Evolutionary conservation across 208 protist genomes (phyloP).

Genomic region (Phytomonas francai): DNA sequence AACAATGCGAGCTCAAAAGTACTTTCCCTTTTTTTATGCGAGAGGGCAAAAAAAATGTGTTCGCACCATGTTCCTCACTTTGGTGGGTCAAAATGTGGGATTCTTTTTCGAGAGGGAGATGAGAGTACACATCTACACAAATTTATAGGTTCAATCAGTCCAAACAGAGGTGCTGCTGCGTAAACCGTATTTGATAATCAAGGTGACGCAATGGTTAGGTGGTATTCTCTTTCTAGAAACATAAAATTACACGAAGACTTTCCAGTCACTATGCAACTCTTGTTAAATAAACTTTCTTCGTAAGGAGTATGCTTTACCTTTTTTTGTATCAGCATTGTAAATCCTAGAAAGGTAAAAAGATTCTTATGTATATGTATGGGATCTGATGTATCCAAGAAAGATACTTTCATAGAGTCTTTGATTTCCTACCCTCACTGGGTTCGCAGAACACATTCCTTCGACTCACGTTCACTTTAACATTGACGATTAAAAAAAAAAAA

Average conservation of each 20-base stretch:
- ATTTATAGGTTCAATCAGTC: neutral
- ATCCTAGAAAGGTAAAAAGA: neutral
- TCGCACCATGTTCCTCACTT: neutral
- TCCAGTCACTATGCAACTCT: neutral
- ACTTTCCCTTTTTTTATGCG: neutral
- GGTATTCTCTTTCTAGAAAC: neutral
- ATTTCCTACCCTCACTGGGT: neutral
- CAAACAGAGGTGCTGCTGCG: neutral
- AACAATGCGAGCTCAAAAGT: neutral
- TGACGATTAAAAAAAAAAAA: neutral
- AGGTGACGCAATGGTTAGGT: neutral
- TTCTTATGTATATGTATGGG: neutral
- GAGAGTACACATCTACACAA: neutral
- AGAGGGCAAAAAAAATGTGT: neutral
- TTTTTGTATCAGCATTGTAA: neutral
- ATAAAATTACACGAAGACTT: neutral
- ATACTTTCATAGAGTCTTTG: neutral
- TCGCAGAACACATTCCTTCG: neutral
- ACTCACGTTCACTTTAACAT: neutral
- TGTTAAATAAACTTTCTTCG: neutral
- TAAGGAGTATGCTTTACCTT: neutral
- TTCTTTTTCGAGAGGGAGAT: neutral
- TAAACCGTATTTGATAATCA: neutral
- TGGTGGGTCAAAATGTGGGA: neutral
- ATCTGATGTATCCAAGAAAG: neutral